Evolutionary conservation across 2,329 filamentous ascomycete genomes (phyloP).

Genomic region (Clarireedia sp.): DNA sequence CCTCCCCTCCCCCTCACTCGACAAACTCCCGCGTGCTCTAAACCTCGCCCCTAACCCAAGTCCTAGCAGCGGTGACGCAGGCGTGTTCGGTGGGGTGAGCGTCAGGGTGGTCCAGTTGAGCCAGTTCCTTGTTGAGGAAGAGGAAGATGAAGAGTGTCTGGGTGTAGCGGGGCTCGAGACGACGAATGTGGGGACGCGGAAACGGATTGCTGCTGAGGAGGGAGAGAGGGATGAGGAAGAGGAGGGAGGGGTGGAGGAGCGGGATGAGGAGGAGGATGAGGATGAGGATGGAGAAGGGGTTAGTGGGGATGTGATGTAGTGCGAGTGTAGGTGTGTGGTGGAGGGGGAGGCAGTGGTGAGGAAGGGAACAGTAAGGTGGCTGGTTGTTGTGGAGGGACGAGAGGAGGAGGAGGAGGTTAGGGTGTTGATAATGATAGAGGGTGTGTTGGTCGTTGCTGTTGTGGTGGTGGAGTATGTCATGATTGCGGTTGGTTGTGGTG

Average conservation of each 20-base stretch:
- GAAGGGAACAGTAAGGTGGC: not conserved
- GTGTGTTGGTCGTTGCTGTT: not conserved
- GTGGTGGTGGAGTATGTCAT: no score
- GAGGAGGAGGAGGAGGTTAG: not conserved
- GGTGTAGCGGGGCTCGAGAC: no score
- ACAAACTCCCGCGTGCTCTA: no score
- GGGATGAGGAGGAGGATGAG: not conserved
- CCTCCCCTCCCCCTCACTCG: no score
- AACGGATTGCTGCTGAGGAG: not conserved
- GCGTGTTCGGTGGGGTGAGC: no score
- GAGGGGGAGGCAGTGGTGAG: not conserved
- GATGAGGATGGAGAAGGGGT: not conserved
- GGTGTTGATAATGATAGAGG: not conserved
- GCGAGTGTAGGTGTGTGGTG: not conserved
- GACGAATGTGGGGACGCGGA: not conserved
- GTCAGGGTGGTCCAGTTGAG: no score
- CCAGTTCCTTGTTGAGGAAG: no score
- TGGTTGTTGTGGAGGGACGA: not conserved
- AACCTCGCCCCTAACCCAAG: no score
- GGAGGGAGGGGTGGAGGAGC: not conserved
- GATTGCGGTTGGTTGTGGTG: no score
- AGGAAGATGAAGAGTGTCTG: no score
- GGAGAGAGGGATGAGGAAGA: not conserved
- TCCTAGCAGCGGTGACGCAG: no score
- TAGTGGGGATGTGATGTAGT: not conserved